Base-by-base conservation (phyloP, 2,329 filamentous ascomycete genomes). In the Stachybotrys chartarum region DNA sequence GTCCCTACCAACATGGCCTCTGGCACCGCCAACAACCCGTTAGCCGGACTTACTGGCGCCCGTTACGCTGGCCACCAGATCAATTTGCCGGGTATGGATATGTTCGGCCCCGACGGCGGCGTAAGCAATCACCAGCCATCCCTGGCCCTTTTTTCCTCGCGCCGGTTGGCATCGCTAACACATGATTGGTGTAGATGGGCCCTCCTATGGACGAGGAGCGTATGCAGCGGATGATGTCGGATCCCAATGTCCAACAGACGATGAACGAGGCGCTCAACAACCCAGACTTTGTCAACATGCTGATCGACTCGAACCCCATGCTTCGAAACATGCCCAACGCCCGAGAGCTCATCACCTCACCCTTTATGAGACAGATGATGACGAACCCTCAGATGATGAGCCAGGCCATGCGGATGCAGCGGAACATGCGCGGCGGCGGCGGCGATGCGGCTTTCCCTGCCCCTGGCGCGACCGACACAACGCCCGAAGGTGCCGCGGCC, bases 251-350 rank as follows among this genome's bases (percentile, higher is more conserved):
- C 55, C 84, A 90, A 60, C 87, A 91, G 61, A 86, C 87, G 55
- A 89, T 99, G 83, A 96, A 94, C 71, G 93, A 97, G 73, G 91
- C 92, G 42, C 87, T 99, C 70, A 90, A 92, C 71, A 97, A 97
- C 72, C 93, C 94, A n/a, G 83, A 86, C 17, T 88, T 99, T 64
- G 83, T 97, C 68, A 91, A 97, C 67, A 90, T 95, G 82, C 90
- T 97, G 82, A 91, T 99, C 64, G 85, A 94, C 64, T 84, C 88
- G 66, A 96, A 96, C 68, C 94, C 94, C 3, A 87, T 91, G 80
- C 77, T 91, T 17, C 82, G 86, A 64, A 81, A 84, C 57, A 83
- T 88, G 70, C 88, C 88, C 46, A 83, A 87, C 57, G 89, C 90
- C 24, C 84, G 91, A 63, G 85, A 95, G 67, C 87, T 97, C 72